A percentile compares a stretch with the other conserved stretches of the same genome.
Conservation (phyloP, 2,329 filamentous ascomycete species). For the Aspergillus costaricaensis region DNA sequence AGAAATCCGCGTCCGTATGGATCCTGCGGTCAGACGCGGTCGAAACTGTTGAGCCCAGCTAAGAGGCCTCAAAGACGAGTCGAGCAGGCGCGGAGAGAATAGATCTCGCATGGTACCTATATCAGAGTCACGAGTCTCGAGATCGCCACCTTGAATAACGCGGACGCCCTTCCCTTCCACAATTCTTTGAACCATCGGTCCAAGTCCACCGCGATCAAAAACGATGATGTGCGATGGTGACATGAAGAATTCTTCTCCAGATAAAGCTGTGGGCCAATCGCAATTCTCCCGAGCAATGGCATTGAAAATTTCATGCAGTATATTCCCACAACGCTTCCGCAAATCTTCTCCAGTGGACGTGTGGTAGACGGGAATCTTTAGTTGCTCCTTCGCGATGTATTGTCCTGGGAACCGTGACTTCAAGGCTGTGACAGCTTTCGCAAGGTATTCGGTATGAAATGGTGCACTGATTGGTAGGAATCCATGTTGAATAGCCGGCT, state of each 20-base stretch:
- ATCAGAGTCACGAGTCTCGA: slow-evolving; percentile 19
- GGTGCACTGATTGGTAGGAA: slow-evolving; percentile 47
- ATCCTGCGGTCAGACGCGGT: slow-evolving; percentile 78
- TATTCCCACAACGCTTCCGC: slow-evolving; percentile 9
- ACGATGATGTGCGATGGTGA: slow-evolving; percentile 18
- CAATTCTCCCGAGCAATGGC: slow-evolving; percentile 19
- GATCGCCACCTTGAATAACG: slow-evolving; percentile 18
- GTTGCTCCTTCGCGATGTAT: slow-evolving; percentile 12
- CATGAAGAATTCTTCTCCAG: not conserved
- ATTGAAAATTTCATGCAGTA: slow-evolving; percentile 17
- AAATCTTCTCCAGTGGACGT: slow-evolving; percentile 34
- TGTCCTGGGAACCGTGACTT: slow-evolving; percentile 17
- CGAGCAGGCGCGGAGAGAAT: slow-evolving; percentile 14
- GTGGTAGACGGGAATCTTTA: slow-evolving; percentile 36
- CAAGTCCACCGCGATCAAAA: slow-evolving; percentile 23
- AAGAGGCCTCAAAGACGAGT: slow-evolving; percentile 74
- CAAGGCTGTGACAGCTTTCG: slow-evolving; percentile 23
- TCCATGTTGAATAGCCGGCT: slow-evolving; percentile 24
- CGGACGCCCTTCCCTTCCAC: slow-evolving; percentile 19
- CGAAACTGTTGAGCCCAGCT: slow-evolving; percentile 94
- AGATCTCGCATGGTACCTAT: slow-evolving; percentile 22
- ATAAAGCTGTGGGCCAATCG: slow-evolving; percentile 22
- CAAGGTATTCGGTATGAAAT: slow-evolving; percentile 44
- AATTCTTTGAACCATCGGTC: slow-evolving; percentile 15
- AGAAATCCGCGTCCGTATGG: slow-evolving; percentile 96